phyloP scores from a whole-genome alignment of 2,329 filamentous ascomycete species.

The Fusarium papillatum region DNA sequence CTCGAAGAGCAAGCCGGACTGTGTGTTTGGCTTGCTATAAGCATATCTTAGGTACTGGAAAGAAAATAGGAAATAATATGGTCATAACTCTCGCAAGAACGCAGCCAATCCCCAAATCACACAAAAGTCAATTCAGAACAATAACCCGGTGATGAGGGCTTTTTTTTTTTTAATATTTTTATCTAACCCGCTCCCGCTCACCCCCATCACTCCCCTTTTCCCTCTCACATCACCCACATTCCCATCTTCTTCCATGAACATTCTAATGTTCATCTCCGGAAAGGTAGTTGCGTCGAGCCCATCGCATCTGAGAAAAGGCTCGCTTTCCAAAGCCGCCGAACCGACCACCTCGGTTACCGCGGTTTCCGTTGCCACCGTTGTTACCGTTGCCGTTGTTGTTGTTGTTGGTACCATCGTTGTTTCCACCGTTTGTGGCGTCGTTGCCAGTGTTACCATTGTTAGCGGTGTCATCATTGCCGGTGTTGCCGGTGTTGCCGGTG shows the following conservation, averaged over 20 bases:
- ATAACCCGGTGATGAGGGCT: too few relatives aligned
- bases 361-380: neutral
- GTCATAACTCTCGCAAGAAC: too few relatives aligned
- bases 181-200: neutral
- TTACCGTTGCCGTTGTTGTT: neutral
- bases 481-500: neutral
- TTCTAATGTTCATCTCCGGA: neutral
- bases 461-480: too few relatives aligned
- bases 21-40: neutral
- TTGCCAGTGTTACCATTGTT: too few relatives aligned
- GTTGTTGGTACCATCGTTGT: too few relatives aligned
- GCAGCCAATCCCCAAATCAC: too few relatives aligned
- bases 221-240: neutral
- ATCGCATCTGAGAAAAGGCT: neutral
- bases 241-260: neutral
- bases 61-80: too few relatives aligned
- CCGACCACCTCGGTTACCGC: neutral
- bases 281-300: neutral
- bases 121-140: too few relatives aligned
- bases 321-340: neutral
- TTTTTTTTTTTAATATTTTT: too few relatives aligned
- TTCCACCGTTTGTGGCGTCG: too few relatives aligned
- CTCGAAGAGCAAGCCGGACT: neutral
- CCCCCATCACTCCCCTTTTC: neutral
- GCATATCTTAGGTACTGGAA: neutral